Evolutionary conservation across 345 rosid species (phyloP).

Genomic region (Sonneratia caseolaris): DNA sequence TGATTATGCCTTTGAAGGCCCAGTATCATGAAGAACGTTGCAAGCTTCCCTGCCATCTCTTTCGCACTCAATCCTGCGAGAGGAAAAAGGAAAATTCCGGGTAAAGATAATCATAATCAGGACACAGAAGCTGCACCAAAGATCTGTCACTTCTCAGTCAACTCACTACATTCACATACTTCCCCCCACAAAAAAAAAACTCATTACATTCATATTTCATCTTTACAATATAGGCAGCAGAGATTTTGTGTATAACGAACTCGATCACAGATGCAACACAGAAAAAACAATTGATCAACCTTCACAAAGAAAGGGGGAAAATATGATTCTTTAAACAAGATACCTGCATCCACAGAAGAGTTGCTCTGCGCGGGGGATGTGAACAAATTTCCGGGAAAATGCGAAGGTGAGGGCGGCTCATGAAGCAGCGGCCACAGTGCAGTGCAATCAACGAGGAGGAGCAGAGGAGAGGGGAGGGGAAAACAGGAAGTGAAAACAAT

Average conservation of each 20-base stretch:
- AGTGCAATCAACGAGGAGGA: background rate
- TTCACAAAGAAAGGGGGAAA: background rate
- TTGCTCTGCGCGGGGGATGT: background rate
- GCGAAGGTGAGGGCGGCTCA: no score
- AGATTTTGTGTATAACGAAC: background rate
- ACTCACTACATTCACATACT: background rate
- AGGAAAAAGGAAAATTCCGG: background rate
- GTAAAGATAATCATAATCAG: background rate
- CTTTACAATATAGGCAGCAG: no score
- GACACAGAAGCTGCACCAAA: background rate
- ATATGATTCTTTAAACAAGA: background rate
- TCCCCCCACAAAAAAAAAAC: no score
- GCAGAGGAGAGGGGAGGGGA: background rate
- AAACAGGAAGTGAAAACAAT: background rate
- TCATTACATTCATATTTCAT: no score
- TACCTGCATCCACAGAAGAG: conserved; percentile 82
- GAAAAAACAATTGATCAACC: background rate
- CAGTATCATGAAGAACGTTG: conserved; percentile 80
- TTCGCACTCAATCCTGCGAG: conserved; percentile 63
- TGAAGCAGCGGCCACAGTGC: no score
- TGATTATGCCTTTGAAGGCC: conserved; percentile 70
- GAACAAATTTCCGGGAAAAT: no score
- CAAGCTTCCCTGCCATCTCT: conserved; percentile 87
- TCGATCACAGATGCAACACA: background rate
- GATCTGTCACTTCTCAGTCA: background rate